Evolutionary conservation across 2,329 filamentous ascomycete genomes (phyloP).

Genomic region (Cytospora chrysosperma): DNA sequence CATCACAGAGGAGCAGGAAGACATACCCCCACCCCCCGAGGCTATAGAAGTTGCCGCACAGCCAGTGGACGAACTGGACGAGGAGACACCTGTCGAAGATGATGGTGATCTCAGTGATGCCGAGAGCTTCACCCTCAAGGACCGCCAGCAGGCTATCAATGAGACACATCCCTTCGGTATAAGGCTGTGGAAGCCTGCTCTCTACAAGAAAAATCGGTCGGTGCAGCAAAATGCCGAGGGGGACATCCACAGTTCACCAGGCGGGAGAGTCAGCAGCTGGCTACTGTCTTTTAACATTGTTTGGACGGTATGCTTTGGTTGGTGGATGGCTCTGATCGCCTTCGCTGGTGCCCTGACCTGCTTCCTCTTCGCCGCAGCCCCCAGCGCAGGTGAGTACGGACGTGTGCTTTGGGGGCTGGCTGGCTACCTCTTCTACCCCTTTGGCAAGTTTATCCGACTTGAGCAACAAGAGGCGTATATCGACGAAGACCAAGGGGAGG

Average conservation of each 20-base stretch:
- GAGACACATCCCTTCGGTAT: conserved; percentile 98
- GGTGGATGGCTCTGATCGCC: conserved; percentile 86
- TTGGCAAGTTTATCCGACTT: conserved; percentile 92
- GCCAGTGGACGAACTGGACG: conserved; percentile 39
- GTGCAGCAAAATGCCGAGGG: conserved; percentile 95
- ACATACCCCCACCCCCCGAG: conserved; percentile 7
- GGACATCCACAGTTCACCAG: conserved; percentile 94
- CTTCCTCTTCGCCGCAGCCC: conserved; percentile 73
- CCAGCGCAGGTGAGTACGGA: conserved; percentile 83
- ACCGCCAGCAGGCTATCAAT: conserved; percentile 96
- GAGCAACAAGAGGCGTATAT: conserved; percentile 92
- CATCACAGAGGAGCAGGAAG: conserved; percentile 24
- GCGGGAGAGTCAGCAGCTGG: conserved; percentile 80
- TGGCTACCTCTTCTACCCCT: conserved; percentile 89
- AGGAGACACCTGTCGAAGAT: conserved; percentile 49
- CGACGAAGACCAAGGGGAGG: conserved; percentile 93
- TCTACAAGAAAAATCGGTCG: conserved; percentile 97
- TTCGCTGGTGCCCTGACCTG: conserved; percentile 74
- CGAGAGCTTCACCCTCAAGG: conserved; percentile 96
- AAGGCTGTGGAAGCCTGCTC: conserved; percentile 94
- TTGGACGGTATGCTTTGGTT: conserved; percentile 91
- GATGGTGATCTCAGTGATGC: conserved; percentile 80
- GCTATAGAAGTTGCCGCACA: conserved; percentile 23
- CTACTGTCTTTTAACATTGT: conserved; percentile 83
- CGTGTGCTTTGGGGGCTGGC: conserved; percentile 80